Conservation (phyloP, 495 filamentous ascomycete genomes). For the Mytilinidion resinicola region DNA sequence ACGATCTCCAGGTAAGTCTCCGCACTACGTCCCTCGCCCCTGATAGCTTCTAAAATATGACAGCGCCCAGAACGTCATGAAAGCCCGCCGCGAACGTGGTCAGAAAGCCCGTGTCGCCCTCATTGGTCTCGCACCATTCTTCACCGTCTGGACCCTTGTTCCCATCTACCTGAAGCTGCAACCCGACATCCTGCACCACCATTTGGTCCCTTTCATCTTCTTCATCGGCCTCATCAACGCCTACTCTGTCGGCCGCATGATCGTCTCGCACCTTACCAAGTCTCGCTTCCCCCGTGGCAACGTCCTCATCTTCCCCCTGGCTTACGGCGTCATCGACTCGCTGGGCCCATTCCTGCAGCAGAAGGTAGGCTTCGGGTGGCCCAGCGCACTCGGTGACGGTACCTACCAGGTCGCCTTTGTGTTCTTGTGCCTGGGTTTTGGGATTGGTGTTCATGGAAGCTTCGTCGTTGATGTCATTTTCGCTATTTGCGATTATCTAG, state of each 20-base stretch:
- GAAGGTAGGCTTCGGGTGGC: constrained; percentile 67
- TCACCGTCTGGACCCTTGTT: constrained; percentile 65
- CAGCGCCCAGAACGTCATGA: constrained; percentile 76
- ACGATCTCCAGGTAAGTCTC: constrained; percentile 52
- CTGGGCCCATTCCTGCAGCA: constrained; percentile 57
- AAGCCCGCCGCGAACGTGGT: constrained; percentile 64
- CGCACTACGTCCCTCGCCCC: neutral
- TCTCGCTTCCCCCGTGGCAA: constrained; percentile 83
- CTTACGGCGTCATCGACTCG: constrained; percentile 68
- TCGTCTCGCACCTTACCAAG: constrained; percentile 84
- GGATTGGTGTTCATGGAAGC: constrained; percentile 83
- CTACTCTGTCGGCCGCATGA: constrained; percentile 90
- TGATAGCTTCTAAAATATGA: neutral
- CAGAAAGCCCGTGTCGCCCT: constrained; percentile 66
- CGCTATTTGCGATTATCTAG: constrained; percentile 93
- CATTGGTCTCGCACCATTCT: constrained; percentile 74
- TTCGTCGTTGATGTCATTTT: constrained; percentile 95
- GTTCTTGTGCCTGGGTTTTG: constrained; percentile 73
- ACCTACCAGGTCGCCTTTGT: constrained; percentile 80
- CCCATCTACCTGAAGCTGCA: constrained; percentile 75
- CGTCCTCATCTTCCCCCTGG: constrained; percentile 62
- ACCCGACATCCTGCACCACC: constrained; percentile 69
- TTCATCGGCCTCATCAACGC: constrained; percentile 86
- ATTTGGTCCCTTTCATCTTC: constrained; percentile 80
- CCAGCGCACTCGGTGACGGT: constrained; percentile 63